Conservation (phyloP, 139 green algal genomes). For the Micromonas commoda region DNA sequence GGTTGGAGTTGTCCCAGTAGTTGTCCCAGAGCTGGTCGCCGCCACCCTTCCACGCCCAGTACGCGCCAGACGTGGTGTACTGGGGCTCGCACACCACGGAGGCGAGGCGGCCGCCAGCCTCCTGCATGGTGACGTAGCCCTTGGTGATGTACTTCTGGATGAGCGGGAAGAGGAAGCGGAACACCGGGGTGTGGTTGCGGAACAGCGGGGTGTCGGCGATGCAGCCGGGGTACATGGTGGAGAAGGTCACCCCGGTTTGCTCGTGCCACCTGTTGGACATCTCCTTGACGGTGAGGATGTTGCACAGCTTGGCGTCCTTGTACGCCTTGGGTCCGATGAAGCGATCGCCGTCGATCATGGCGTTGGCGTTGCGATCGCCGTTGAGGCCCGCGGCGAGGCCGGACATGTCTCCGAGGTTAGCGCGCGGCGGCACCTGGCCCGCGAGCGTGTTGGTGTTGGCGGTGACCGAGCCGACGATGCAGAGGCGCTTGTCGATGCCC, state of each 20-base stretch:
- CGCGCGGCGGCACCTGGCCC: conserved; percentile 77
- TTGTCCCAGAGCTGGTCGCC: conserved; percentile 32
- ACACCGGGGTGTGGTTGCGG: conserved; percentile 70
- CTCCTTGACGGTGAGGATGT: conserved; percentile 93
- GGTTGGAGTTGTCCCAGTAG: conserved; percentile 14
- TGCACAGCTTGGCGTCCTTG: conserved; percentile 96
- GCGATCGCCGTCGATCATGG: conserved; percentile 81
- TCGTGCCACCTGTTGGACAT: conserved; percentile 70
- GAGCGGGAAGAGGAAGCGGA: conserved; percentile 79
- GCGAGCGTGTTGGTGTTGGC: conserved; percentile 93
- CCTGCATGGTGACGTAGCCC: conserved; percentile 79
- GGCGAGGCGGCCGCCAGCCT: conserved; percentile 76
- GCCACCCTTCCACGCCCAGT: conserved; percentile 31
- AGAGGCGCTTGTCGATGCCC: conserved; percentile 40
- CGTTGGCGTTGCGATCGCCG: conserved; percentile 19
- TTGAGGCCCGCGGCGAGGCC: conserved; percentile 55
- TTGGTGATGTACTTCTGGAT: conserved; percentile 96
- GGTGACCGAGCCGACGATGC: conserved; percentile 93
- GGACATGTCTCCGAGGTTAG: conserved; percentile 78
- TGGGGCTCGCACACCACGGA: conserved; percentile 52
- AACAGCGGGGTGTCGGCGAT: conserved; percentile 91
- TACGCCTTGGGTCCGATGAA: conserved; percentile 94
- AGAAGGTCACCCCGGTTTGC: conserved; percentile 71
- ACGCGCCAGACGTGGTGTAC: conserved; percentile 34
- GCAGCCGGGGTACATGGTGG: conserved; percentile 90